A percentile compares a stretch with the other conserved stretches of the same genome.
phyloP scores from a whole-genome alignment of 1,284 basidiomycete genomes.

The Pseudozyma thailandica region DNA sequence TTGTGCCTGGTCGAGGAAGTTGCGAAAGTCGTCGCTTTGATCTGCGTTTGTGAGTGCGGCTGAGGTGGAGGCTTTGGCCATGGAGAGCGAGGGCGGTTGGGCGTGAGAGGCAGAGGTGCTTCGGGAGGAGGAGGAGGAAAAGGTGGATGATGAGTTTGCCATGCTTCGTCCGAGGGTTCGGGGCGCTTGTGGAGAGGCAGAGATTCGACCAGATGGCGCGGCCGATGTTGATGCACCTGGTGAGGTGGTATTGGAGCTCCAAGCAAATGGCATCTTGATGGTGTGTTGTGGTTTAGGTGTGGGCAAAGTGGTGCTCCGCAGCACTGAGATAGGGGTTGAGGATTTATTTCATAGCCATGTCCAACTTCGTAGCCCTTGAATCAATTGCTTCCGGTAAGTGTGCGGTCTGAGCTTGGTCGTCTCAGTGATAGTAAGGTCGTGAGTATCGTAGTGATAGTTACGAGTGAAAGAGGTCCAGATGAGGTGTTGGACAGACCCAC shows the following conservation, averaged over 20 bases:
- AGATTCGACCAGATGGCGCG: slow-evolving; percentile 32
- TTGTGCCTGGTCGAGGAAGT: slow-evolving; percentile 28
- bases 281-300: no score
- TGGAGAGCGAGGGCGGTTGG: slow-evolving; percentile 9
- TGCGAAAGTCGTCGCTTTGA: slow-evolving; percentile 37
- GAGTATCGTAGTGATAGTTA: no score
- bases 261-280: slow-evolving; percentile 24
- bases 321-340: no score
- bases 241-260: slow-evolving; percentile 20
- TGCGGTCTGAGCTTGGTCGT: no score
- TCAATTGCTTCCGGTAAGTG: no score
- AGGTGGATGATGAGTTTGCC: slow-evolving; percentile 24
- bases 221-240: slow-evolving; percentile 12
- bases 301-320: background rate
- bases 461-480: no score
- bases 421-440: no score
- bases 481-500: no score
- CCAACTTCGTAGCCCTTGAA: no score
- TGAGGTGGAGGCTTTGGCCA: slow-evolving; percentile 28
- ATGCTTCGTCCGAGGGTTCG: slow-evolving; percentile 21
- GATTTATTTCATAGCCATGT: no score
- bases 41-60: slow-evolving; percentile 26
- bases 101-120: slow-evolving; percentile 15
- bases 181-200: slow-evolving; percentile 15
- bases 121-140: slow-evolving; percentile 15